Conservation (phyloP, 805 yeast species). For the Candida tibetensis region DNA sequence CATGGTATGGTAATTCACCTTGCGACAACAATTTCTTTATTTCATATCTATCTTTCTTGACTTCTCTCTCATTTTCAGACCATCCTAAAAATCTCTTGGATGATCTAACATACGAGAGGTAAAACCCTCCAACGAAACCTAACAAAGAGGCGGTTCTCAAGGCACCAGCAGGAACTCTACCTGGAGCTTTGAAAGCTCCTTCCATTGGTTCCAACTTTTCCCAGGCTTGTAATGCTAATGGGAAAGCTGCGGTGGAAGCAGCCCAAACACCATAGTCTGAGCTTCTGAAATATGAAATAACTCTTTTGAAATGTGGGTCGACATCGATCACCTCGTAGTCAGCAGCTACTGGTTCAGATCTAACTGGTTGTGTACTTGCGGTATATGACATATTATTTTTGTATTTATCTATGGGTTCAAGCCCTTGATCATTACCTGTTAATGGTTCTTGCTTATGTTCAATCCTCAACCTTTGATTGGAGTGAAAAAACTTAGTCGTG, state of each 20-base stretch:
- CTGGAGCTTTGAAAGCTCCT: conserved; percentile 44
- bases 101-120: conserved; percentile 65
- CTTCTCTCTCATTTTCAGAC: conserved; percentile 70
- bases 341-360: conserved; percentile 33
- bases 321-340: conserved; percentile 60
- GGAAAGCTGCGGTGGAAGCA: conserved; percentile 40
- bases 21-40: conserved; percentile 61
- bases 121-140: conserved; percentile 73
- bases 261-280: conserved; percentile 58
- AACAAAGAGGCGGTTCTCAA: conserved; percentile 59
- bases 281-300: conserved; percentile 67
- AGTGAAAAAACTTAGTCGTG: conserved; percentile 14
- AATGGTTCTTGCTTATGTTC: conserved; percentile 11
- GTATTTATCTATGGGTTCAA: background rate
- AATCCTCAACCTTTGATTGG: conserved; percentile 40
- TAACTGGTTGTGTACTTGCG: conserved; percentile 38
- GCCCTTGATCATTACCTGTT: conserved; percentile 5
- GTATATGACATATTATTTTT: conserved; percentile 36
- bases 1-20: conserved; percentile 67
- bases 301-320: conserved; percentile 75
- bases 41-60: conserved; percentile 68
- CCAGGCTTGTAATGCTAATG: conserved; percentile 40
- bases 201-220: conserved; percentile 42
- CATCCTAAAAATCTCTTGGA: conserved; percentile 75
- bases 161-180: conserved; percentile 51